Percentiles rank a stretch among this genome's conserved stretches.
These are phyloP conservation scores for Meredithiella fracta DNA, from an alignment of 2,329 filamentous ascomycete genomes.

Conservation along the genomic window DNA sequence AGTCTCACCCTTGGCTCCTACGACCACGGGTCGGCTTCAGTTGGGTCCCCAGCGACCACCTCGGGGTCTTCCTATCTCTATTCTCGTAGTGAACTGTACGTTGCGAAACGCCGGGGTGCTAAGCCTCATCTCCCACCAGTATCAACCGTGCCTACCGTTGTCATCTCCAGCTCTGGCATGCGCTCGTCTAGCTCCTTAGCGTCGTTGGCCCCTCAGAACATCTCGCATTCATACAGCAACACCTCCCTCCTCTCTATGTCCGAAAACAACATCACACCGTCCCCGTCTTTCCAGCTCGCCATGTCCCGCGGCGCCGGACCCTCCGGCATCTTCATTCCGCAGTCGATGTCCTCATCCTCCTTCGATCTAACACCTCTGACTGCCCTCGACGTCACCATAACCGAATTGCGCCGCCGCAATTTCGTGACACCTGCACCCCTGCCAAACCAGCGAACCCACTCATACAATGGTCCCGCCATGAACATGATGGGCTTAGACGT, in stretches of 20 bases:
- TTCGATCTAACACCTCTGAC: slow-evolving; percentile 15
- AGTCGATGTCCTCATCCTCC: slow-evolving; percentile 9
- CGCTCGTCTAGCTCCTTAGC: not conserved
- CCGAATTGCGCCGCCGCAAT: slow-evolving; percentile 41
- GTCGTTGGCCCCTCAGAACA: not conserved
- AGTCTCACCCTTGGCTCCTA: slow-evolving; percentile 11
- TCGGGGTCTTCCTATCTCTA: slow-evolving; percentile 8
- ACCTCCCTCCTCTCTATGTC: slow-evolving; percentile 1
- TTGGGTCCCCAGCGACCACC: slow-evolving; percentile 9
- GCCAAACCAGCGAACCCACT: slow-evolving; percentile 19
- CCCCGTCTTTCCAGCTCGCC: slow-evolving; percentile 13
- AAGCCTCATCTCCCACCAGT: not conserved
- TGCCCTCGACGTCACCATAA: slow-evolving; percentile 28
- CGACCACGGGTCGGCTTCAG: slow-evolving; percentile 10
- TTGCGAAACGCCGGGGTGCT: not conserved
- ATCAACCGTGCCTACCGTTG: not conserved
- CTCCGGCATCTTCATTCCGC: slow-evolving; percentile 13
- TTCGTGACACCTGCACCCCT: slow-evolving; percentile 29
- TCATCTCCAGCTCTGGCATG: not conserved
- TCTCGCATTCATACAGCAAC: slow-evolving; percentile 7
- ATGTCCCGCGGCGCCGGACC: slow-evolving; percentile 12
- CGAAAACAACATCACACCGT: slow-evolving; percentile 1
- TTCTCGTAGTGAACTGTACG: not conserved
- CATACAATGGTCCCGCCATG: slow-evolving; percentile 11
- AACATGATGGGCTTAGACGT: slow-evolving; percentile 3